Evolutionary conservation across 306 rosid genomes (phyloP).

Genomic region (Prunus fruticosa): DNA sequence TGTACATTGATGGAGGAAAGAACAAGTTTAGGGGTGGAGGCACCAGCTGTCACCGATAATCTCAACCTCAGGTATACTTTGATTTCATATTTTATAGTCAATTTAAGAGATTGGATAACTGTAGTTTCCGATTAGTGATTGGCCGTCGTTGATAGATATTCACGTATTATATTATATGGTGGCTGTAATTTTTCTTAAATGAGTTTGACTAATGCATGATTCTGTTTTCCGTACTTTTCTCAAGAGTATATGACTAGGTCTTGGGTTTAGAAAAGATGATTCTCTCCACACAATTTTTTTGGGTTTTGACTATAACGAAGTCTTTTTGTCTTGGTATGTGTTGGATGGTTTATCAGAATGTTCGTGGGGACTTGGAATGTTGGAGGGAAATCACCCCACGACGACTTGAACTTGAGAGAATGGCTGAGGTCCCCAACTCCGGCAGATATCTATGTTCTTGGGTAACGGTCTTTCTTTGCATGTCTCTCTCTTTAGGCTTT

Average conservation of each 20-base stretch:
- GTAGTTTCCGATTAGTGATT: rapidly evolving
- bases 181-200: neutral
- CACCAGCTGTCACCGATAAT: conserved; percentile 19
- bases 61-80: conserved; percentile 45
- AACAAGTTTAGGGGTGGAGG: conserved; percentile 18
- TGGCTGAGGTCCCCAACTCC: conserved; percentile 70
- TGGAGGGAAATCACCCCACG: conserved; percentile 84
- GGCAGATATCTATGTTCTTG: conserved; percentile 71
- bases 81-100: neutral
- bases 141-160: neutral
- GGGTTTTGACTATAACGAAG: neutral
- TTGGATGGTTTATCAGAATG: conserved; percentile 41
- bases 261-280: neutral
- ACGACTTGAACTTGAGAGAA: conserved; percentile 52
- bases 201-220: neutral
- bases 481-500: neutral
- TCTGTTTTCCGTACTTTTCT: neutral
- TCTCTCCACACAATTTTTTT: neutral
- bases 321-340: neutral
- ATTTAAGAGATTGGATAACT: too few species aligned
- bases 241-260: neutral
- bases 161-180: neutral
- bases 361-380: conserved; percentile 97
- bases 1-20: conserved; percentile 39
- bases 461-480: conserved; percentile 39